Evolutionary conservation across 768 basidiomycete genomes (phyloP).

Genomic region (Russula sp.): DNA sequence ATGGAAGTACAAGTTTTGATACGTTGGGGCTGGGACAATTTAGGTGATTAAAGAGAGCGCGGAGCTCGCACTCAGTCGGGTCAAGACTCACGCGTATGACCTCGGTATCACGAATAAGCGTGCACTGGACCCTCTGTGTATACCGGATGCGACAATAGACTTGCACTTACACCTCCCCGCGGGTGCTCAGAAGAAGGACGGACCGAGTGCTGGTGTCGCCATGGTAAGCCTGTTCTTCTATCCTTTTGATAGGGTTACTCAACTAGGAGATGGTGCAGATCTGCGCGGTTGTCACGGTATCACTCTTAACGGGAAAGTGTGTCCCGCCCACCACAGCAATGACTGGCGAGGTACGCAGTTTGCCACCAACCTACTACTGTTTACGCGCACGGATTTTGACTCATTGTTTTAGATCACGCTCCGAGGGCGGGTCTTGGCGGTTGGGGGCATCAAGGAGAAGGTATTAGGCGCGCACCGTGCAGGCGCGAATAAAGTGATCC

Average conservation of each 20-base stretch:
- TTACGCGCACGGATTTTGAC: neutral
- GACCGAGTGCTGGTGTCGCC: constrained; percentile 84
- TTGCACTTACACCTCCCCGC: constrained; percentile 85
- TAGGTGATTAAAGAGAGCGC: constrained; percentile 89
- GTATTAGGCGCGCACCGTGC: constrained; percentile 87
- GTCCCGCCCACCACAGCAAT: constrained; percentile 73
- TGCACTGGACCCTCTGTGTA: constrained; percentile 67
- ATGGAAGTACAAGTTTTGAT: too few species aligned
- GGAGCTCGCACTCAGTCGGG: constrained; percentile 88
- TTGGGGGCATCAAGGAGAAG: constrained; percentile 91
- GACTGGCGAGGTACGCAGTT: constrained; percentile 71
- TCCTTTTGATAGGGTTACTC: neutral
- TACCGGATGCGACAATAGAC: constrained; percentile 60
- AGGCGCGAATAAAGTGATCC: constrained; percentile 72
- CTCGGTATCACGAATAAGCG: constrained; percentile 67
- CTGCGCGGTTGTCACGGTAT: constrained; percentile 85
- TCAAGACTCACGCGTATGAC: constrained; percentile 78
- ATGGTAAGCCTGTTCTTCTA: constrained; percentile 47
- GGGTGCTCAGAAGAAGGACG: constrained; percentile 91
- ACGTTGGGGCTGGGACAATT: neutral
- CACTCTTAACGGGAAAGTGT: constrained; percentile 69
- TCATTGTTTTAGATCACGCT: constrained; percentile 56
- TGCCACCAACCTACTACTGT: neutral
- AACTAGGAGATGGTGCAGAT: constrained; percentile 37
- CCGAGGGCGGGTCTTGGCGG: constrained; percentile 72